These are phyloP conservation scores for Uronychia setigera DNA, from an alignment of 73 alveolate genomes.

Conservation along the genomic window DNA sequence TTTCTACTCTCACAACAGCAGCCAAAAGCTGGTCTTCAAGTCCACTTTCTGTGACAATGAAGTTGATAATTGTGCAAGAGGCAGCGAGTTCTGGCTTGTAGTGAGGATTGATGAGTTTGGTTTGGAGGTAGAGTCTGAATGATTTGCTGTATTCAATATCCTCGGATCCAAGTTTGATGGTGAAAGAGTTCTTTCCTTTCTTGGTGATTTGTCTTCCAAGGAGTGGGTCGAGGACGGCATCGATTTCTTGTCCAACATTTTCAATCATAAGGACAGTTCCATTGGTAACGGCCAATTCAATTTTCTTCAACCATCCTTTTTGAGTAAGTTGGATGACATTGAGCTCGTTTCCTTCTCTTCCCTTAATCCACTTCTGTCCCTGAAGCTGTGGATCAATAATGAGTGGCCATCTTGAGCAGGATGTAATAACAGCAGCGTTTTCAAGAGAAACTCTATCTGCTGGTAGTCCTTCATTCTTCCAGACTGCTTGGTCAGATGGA, in stretches of 20 bases:
- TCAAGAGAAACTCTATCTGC: constrained; percentile 99
- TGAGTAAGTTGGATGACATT: constrained; percentile 89
- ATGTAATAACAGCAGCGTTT: constrained; percentile 97
- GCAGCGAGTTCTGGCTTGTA: constrained; percentile 99
- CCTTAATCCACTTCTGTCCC: constrained; percentile 99
- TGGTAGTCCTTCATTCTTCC: constrained; percentile 99
- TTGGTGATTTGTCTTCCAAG: constrained; percentile 96
- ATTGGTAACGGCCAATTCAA: constrained; percentile 90
- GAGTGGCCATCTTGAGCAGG: constrained; percentile 99
- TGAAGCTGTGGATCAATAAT: constrained; percentile 99
- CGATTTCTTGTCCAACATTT: constrained; percentile 98
- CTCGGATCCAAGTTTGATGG: constrained; percentile 93
- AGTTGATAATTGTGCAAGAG: constrained; percentile 99
- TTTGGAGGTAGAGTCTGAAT: constrained; percentile 96
- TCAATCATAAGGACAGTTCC: constrained; percentile 98
- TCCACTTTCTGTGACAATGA: constrained; percentile 99
- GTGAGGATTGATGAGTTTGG: constrained; percentile 99
- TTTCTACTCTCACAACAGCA: constrained; percentile 97
- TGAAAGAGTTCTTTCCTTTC: constrained; percentile 87
- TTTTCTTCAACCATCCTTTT: constrained; percentile 92
- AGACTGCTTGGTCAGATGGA: constrained; percentile 96
- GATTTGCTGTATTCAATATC: constrained; percentile 96
- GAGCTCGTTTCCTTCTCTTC: constrained; percentile 85
- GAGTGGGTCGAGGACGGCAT: constrained; percentile 99
- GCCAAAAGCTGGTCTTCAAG: constrained; percentile 99